These are phyloP conservation scores for Nothophytophthora sp. DNA, from an alignment of 352 stramenopile genomes.

Conservation along the genomic window DNA sequence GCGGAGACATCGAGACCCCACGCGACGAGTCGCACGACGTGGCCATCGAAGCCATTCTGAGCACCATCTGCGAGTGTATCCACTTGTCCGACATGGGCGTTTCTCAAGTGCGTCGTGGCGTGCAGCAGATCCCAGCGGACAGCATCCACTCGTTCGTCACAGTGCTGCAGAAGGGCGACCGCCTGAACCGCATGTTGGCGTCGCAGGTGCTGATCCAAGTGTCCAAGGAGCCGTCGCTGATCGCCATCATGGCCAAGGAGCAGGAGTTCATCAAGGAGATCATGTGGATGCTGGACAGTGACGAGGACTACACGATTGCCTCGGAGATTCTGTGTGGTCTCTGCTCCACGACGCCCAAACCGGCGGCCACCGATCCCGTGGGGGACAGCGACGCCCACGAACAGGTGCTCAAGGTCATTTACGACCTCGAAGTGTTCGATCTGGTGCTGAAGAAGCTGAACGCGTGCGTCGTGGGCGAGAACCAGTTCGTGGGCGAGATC, in stretches of 20 bases:
- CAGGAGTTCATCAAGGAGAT: conserved; percentile 69
- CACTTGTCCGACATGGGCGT: conserved; percentile 48
- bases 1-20: conserved; percentile 13
- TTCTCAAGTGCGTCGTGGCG: conserved; percentile 31
- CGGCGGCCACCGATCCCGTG: conserved; percentile 10
- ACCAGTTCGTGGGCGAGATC: conserved; percentile 77
- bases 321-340: conserved; percentile 75
- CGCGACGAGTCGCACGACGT: conserved; percentile 65
- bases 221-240: conserved; percentile 60
- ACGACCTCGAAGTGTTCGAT: conserved; percentile 64
- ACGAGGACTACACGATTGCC: conserved; percentile 70
- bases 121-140: conserved; percentile 52
- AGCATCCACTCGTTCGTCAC: conserved; percentile 67
- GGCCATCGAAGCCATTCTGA: conserved; percentile 72
- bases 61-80: conserved; percentile 76
- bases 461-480: conserved; percentile 57
- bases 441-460: conserved; percentile 74
- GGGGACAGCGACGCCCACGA: conserved; percentile 33
- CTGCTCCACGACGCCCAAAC: conserved; percentile 50
- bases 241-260: conserved; percentile 50
- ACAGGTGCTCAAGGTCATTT: conserved; percentile 53
- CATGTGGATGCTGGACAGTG: conserved; percentile 69
- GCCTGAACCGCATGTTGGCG: conserved; percentile 66
- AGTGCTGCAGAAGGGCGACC: conserved; percentile 59
- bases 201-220: conserved; percentile 73